These are phyloP conservation scores for Ceratorhiza oryzae-sativae DNA, from an alignment of 1,284 basidiomycete species.

Conservation along the genomic window DNA sequence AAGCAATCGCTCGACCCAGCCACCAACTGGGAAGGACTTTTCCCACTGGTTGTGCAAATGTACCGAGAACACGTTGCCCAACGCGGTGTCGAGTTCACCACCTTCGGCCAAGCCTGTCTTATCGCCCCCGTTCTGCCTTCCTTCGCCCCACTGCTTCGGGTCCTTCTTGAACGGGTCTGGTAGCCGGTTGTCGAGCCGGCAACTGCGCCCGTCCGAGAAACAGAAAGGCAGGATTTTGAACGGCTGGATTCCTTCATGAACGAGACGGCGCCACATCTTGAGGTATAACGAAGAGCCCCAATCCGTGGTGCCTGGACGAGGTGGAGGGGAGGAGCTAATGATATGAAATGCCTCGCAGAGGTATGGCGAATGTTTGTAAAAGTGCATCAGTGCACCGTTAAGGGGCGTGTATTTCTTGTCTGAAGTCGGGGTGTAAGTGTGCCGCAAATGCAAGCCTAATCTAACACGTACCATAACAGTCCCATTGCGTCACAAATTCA, in stretches of 20 bases:
- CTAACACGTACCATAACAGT: constrained; percentile 81
- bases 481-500: constrained; percentile 96
- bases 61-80: constrained; percentile 81
- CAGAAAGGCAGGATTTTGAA: constrained; percentile 93
- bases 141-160: constrained; percentile 62
- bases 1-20: constrained; percentile 82
- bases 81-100: constrained; percentile 69
- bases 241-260: constrained; percentile 73
- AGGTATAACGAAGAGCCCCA: constrained; percentile 92
- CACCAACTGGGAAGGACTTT: constrained; percentile 74
- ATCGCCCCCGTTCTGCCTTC: constrained; percentile 57
- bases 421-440: constrained; percentile 48
- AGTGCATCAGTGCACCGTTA: constrained; percentile 94
- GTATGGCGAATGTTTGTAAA: constrained; percentile 85
- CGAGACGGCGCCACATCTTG: constrained; percentile 83
- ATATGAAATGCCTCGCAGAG: constrained; percentile 94
- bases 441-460: background rate
- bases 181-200: constrained; percentile 86
- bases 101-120: constrained; percentile 60
- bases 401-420: constrained; percentile 87
- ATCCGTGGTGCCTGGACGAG: constrained; percentile 80
- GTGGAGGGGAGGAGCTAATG: constrained; percentile 77
- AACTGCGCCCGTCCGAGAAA: constrained; percentile 87
- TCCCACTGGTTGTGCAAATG: constrained; percentile 95
- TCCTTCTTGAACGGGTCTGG: constrained; percentile 86